Evolutionary conservation across 2,329 filamentous ascomycete genomes (phyloP).

Genomic region (Blumeriella jaapii): DNA sequence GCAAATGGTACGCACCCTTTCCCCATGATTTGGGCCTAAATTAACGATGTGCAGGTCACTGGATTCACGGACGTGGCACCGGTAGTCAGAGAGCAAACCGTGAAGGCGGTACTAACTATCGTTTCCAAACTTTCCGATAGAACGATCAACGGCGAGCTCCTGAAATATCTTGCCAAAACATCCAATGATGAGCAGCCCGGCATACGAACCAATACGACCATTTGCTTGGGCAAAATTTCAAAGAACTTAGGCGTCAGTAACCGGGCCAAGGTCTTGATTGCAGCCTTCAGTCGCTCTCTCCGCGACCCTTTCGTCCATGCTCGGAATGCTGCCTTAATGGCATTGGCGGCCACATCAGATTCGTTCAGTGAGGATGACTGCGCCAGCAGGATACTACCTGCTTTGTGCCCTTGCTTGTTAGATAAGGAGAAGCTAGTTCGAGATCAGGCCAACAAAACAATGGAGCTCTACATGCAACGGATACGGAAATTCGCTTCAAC

Average conservation of each 20-base stretch:
- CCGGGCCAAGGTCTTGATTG: slow-evolving; percentile 80
- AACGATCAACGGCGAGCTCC: slow-evolving; percentile 82
- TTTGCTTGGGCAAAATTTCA: slow-evolving; percentile 92
- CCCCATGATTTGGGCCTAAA: not conserved
- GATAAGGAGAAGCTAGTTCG: slow-evolving; percentile 94
- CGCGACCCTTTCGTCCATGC: slow-evolving; percentile 93
- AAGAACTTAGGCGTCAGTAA: slow-evolving; percentile 71
- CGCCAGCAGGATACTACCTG: slow-evolving; percentile 70
- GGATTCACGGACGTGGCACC: slow-evolving; percentile 90
- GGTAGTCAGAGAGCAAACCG: slow-evolving; percentile 85
- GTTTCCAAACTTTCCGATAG: slow-evolving; percentile 85
- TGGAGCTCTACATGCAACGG: slow-evolving; percentile 75
- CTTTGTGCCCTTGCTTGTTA: slow-evolving; percentile 71
- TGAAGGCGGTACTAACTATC: slow-evolving; percentile 84
- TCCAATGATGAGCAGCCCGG: slow-evolving; percentile 96
- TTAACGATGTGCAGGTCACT: slow-evolving; percentile 49
- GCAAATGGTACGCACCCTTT: slow-evolving; percentile 51
- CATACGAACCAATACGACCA: slow-evolving; percentile 95
- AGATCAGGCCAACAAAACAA: slow-evolving; percentile 79
- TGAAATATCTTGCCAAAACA: slow-evolving; percentile 86
- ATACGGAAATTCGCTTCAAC: slow-evolving; percentile 66
- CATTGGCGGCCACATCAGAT: slow-evolving; percentile 74
- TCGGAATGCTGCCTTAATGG: slow-evolving; percentile 77
- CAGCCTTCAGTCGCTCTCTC: slow-evolving; percentile 80
- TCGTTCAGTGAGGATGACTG: slow-evolving; percentile 85